Conservation (phyloP, 2,329 filamentous ascomycete species). For the Hymenotorrendiella dingleyae region DNA sequence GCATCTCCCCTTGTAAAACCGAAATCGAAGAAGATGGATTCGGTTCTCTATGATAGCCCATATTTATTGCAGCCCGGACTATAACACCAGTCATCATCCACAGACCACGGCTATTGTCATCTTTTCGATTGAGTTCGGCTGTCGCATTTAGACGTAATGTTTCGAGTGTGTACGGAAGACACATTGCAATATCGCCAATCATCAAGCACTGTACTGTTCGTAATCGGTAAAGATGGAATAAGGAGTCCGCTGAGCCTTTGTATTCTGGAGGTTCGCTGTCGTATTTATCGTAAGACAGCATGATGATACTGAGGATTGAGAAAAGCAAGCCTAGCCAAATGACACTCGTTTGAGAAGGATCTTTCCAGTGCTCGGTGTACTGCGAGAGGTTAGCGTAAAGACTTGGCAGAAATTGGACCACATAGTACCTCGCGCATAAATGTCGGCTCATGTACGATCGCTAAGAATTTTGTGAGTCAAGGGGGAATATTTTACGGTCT, state of each 20-base stretch:
- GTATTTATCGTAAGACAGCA: slow-evolving; percentile 69
- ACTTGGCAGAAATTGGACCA: neutral
- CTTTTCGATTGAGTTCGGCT: slow-evolving; percentile 64
- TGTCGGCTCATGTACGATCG: slow-evolving; percentile 71
- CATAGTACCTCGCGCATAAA: slow-evolving; percentile 62
- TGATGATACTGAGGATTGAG: slow-evolving; percentile 65
- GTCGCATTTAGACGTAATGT: slow-evolving; percentile 68
- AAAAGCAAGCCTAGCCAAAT: slow-evolving; percentile 76
- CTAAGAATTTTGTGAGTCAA: slow-evolving; percentile 32
- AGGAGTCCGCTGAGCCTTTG: slow-evolving; percentile 48
- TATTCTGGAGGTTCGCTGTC: slow-evolving; percentile 72
- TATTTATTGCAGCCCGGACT: slow-evolving; percentile 44
- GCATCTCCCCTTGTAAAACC: slow-evolving; percentile 71
- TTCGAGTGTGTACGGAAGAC: slow-evolving; percentile 66
- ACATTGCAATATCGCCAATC: slow-evolving; percentile 67
- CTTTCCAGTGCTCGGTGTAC: slow-evolving; percentile 52
- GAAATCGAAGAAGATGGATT: slow-evolving; percentile 65
- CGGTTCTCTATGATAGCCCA: slow-evolving; percentile 62
- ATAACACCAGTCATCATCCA: slow-evolving; percentile 46
- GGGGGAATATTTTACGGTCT: neutral
- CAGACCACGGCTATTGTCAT: slow-evolving; percentile 54
- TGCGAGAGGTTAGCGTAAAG: slow-evolving; percentile 1
- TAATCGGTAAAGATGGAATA: slow-evolving; percentile 57
- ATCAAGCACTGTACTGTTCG: slow-evolving; percentile 71
- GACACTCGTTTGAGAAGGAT: slow-evolving; percentile 61